Evolutionary conservation across 2,329 filamentous ascomycete species (phyloP).

Genomic region (Rhytidhysteron rufulum): DNA sequence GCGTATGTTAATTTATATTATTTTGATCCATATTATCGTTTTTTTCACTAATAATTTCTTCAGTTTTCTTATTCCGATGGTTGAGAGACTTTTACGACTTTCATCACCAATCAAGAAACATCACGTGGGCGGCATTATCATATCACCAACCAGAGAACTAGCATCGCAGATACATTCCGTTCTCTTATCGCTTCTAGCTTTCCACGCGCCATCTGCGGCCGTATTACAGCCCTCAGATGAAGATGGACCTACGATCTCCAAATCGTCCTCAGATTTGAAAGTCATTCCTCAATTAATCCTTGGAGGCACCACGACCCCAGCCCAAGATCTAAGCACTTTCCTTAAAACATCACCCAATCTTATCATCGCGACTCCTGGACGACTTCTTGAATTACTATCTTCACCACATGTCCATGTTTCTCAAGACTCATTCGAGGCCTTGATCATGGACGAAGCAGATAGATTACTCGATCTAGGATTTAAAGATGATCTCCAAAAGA

Average conservation of each 20-base stretch:
- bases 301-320: conserved; percentile 73
- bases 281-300: conserved; percentile 78
- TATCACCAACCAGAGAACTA: conserved; percentile 90
- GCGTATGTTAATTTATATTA: conserved; percentile 13
- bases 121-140: conserved; percentile 84
- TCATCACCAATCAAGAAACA: conserved; percentile 84
- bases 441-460: conserved; percentile 94
- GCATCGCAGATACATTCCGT: conserved; percentile 87
- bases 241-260: conserved; percentile 39
- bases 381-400: conserved; percentile 79
- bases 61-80: conserved; percentile 72
- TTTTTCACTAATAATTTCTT: neutral
- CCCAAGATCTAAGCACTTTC: conserved; percentile 83
- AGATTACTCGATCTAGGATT: conserved; percentile 90
- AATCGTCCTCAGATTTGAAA: conserved; percentile 48
- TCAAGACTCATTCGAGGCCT: conserved; percentile 82
- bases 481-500: conserved; percentile 83
- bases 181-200: conserved; percentile 70
- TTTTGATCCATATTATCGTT: neutral
- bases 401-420: conserved; percentile 85
- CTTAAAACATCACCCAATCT: conserved; percentile 82
- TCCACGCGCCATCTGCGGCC: conserved; percentile 76
- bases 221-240: conserved; percentile 53
- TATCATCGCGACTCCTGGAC: conserved; percentile 84
- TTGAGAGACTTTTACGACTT: conserved; percentile 75